A percentile compares a stretch with the other conserved stretches of the same genome.
Conservation (phyloP, 495 filamentous ascomycete genomes). For the Aspergillus olivimuriae region DNA sequence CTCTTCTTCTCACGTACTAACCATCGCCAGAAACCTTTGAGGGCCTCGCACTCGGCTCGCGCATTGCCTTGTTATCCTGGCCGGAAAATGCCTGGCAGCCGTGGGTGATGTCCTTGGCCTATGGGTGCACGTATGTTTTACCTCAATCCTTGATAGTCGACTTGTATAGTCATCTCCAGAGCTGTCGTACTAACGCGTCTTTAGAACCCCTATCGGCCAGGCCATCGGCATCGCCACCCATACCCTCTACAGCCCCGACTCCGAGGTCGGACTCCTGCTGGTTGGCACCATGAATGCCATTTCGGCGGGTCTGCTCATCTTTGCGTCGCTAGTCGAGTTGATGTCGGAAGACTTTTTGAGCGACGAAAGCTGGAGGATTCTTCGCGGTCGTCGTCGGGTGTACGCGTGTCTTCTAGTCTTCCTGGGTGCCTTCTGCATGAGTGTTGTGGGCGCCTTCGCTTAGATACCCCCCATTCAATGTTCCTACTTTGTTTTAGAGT, state of each 20-base stretch:
- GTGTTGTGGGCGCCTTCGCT: conserved; percentile 78
- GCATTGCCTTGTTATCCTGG: conserved; percentile 55
- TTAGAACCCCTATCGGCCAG: conserved; percentile 75
- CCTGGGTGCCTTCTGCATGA: conserved; percentile 69
- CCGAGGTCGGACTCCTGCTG: conserved; percentile 57
- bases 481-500: too few relatives aligned
- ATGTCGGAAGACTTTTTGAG: conserved; percentile 59
- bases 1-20: conserved; percentile 8
- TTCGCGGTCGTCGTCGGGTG: conserved; percentile 59
- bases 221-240: conserved; percentile 65
- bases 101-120: conserved; percentile 67
- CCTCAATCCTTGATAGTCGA: not conserved
- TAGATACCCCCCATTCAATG: too few relatives aligned
- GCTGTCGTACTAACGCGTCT: conserved; percentile 17
- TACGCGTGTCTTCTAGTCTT: conserved; percentile 66
- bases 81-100: conserved; percentile 41
- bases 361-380: conserved; percentile 48
- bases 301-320: conserved; percentile 55
- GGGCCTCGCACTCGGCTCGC: conserved; percentile 62
- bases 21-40: conserved; percentile 47
- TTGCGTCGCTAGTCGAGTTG: conserved; percentile 55
- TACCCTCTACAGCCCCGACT: conserved; percentile 57
- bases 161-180: not conserved
- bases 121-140: conserved; percentile 46
- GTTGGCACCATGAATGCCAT: conserved; percentile 68